Base-by-base conservation (phyloP, 352 stramenopile genomes). In the Globisporangium orthogonon region DNA sequence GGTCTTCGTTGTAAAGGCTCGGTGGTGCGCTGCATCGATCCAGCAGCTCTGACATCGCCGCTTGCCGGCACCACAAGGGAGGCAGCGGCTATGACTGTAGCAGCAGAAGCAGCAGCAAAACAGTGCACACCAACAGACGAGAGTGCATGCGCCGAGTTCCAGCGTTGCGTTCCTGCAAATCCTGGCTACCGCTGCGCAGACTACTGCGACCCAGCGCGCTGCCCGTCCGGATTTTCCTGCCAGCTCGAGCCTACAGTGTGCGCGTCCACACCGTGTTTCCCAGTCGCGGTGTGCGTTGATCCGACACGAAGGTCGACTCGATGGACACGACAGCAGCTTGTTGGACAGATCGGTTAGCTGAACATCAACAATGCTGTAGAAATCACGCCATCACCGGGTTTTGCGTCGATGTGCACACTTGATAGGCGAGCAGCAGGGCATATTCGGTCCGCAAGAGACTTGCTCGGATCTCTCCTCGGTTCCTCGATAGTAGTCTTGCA, bases 181-280 rank as follows among this genome's bases (percentile, higher is more conserved):
- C 48, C 30, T 41, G 48, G 48, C 48, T 52, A 41, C n/a, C 48
- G 48, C 17, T 52, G 48, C 30, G 48, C 28, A 35, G 48, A 52
- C 15, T n/a, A 15, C 29, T 52, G 48, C 48, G 48, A 52, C 17
- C 48, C 48, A 52, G 48, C 48, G 17, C 48, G 48, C 14, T 52
- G 48, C 35, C 48, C 48, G 28, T 30, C 33, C 30, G 30, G 48
- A 10, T 37, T 29, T 30, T 52, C 48, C 29, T 52, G 48, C 14
- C 48, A 52, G 30, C 48, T 52, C 15, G 48, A 52, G 48, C 48
- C 48, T 7, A 14, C 29, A 15, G 29, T 15, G 15, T 52, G 48
- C 17, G 9, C 29, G 5, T 41, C 29, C 7, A 30, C 48, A 13
- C 48, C 48, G 48, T 52, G 48, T 29, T 37, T 52, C 10, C 48